Evolutionary conservation across 768 basidiomycete genomes (phyloP).

Genomic region (Sporobolomyces pararoseus): DNA sequence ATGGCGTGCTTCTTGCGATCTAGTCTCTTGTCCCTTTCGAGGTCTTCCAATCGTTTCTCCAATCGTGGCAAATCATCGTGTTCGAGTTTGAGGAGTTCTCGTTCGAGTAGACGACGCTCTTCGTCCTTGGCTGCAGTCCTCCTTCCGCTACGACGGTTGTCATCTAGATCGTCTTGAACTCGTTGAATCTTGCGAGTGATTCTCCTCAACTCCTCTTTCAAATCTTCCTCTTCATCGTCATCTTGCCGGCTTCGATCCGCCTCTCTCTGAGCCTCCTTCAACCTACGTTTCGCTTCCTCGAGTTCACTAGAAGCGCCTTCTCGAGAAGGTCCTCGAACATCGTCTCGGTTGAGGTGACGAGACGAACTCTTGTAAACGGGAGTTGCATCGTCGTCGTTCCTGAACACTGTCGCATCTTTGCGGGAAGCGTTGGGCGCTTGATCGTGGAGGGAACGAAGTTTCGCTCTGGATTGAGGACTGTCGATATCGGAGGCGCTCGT

Average conservation of each 20-base stretch:
- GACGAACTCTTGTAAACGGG: constrained; percentile 74
- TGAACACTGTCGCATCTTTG: constrained; percentile 88
- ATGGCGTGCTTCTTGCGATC: constrained; percentile 74
- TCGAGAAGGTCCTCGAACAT: constrained; percentile 60
- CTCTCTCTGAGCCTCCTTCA: constrained; percentile 72
- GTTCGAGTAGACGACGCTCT: constrained; percentile 77
- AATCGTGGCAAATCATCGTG: constrained; percentile 89
- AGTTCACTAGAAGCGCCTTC: constrained; percentile 62
- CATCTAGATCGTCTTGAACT: constrained; percentile 86
- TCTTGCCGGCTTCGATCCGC: constrained; percentile 70
- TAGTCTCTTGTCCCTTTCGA: constrained; percentile 69
- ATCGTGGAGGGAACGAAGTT: constrained; percentile 63
- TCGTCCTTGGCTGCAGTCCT: constrained; percentile 71
- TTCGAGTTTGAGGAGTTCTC: constrained; percentile 77
- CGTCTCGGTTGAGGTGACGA: constrained; percentile 78
- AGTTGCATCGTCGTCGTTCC: constrained; percentile 62
- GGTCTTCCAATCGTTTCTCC: constrained; percentile 72
- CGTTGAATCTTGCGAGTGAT: constrained; percentile 77
- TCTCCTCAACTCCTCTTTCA: constrained; percentile 86
- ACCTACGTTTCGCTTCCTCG: constrained; percentile 76
- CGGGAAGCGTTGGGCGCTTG: constrained; percentile 18
- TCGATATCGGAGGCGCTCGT: constrained; percentile 52
- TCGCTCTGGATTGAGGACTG: constrained; percentile 60
- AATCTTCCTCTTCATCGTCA: constrained; percentile 75
- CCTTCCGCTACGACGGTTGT: constrained; percentile 67